Evolutionary conservation across 176 grass and related monocot genomes (phyloP).

Genomic region (Saccharum officinarum): DNA sequence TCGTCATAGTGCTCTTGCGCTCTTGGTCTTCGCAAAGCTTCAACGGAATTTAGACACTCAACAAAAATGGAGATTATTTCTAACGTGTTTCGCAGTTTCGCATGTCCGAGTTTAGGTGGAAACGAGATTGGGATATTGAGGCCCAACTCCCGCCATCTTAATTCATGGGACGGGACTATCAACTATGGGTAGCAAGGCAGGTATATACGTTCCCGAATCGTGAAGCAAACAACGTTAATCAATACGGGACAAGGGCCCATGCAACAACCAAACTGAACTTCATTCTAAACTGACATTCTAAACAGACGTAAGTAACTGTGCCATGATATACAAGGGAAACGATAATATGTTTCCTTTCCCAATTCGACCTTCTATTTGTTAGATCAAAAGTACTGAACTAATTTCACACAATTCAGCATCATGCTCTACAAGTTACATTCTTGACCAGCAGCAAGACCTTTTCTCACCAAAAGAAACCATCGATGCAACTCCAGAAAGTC

Average conservation of each 20-base stretch:
- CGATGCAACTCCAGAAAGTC: conserved; percentile 34
- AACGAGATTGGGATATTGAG: too few relatives aligned
- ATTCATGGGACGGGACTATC: too few relatives aligned
- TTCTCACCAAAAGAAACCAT: conserved; percentile 53
- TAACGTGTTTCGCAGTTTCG: too few relatives aligned
- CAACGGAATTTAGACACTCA: too few relatives aligned
- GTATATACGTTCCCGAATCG: neutral
- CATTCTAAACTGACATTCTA: neutral
- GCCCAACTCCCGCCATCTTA: too few relatives aligned
- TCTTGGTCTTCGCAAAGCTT: too few relatives aligned
- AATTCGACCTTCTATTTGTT: conserved; percentile 38
- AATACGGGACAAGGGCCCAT: neutral
- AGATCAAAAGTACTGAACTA: conserved; percentile 42
- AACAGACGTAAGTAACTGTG: neutral
- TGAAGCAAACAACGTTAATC: neutral
- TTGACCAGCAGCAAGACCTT: conserved; percentile 99
- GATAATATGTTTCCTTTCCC: neutral
- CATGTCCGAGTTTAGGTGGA: too few relatives aligned
- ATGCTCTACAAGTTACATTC: conserved; percentile 81
- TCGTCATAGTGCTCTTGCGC: too few relatives aligned
- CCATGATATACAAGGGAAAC: conserved; percentile 37
- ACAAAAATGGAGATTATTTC: too few relatives aligned
- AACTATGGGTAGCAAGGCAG: too few relatives aligned
- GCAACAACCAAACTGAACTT: neutral
- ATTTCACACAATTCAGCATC: conserved; percentile 30